Conservation (phyloP, 1,139 yeast genomes). For the Pichia sp. region DNA sequence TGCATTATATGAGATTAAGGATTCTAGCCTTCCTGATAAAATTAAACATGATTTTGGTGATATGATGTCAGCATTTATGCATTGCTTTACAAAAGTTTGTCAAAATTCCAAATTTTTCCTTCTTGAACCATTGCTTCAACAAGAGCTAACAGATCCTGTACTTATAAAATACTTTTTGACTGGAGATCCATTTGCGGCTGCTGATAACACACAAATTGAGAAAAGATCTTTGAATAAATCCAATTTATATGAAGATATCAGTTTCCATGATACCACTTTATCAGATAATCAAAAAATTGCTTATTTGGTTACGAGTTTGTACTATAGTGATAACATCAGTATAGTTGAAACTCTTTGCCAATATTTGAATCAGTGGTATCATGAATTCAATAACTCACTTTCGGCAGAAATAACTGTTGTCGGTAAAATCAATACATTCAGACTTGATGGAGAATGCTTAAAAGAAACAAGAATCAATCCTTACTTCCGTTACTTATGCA, state of each 20-base stretch:
- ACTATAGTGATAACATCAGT: constrained; percentile 19
- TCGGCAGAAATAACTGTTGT: constrained; percentile 17
- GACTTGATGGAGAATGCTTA: constrained; percentile 8
- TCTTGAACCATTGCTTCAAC: constrained; percentile 61
- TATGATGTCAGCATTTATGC: constrained; percentile 62
- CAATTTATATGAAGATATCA: constrained; percentile 5
- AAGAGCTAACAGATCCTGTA: constrained; percentile 37
- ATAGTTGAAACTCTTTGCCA: constrained; percentile 15
- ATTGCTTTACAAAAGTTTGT: constrained; percentile 46
- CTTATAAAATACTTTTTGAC: constrained; percentile 33
- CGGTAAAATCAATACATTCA: constrained; percentile 2
- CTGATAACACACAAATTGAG: constrained; percentile 4
- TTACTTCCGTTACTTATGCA: constrained; percentile 26
- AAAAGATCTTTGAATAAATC: constrained; percentile 7
- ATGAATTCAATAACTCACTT: constrained; percentile 19
- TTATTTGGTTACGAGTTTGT: constrained; percentile 19
- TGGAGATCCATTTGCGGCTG: constrained; percentile 37
- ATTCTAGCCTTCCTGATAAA: constrained; percentile 19
- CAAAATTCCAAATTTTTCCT: constrained; percentile 40
- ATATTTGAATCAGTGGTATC: constrained; percentile 13
- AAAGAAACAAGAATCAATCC: constrained; percentile 21
- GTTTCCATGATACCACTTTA: constrained; percentile 14
- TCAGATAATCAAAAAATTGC: constrained; percentile 21
- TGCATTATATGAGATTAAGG: constrained; percentile 39
- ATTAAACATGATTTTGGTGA: constrained; percentile 53